Evolutionary conservation across 371 early-diverging fungal species (phyloP), one percentile per base, ranked within the genome.

Genomic region (Apophysomyces elegans): DNA sequence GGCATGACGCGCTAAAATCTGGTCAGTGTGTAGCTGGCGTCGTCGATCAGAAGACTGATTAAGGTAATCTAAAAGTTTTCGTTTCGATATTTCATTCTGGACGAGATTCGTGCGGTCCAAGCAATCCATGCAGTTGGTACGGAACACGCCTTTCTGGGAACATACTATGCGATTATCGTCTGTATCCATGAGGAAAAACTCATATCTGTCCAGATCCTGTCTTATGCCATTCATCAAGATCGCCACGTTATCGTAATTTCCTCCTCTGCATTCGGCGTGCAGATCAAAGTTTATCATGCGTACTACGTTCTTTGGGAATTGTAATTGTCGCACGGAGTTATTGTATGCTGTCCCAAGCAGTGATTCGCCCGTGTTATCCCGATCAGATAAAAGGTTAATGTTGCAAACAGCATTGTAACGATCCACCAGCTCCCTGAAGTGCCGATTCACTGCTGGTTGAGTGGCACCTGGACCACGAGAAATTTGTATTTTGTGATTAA

Each of bases 61-160:
- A 35, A 90, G 32, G 70, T 76, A 86, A 32, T 68, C 60, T 8
- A 67, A 56, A 2, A 86, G 41, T 1, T 79, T 72, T n/a, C 62
- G 59, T 12, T 78, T 72, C 16, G 88, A 86, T 8, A 90, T 76
- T 41, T 84, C 87, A 62, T 81, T 86, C 67, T 90, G 90, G 6
- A 88, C 88, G n/a, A 90, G 80, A 44, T 90, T 90, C 36, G 90
- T 90, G 18, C 99, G 80, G 76, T 99, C 99, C 56, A 99, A 77
- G 70, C 99, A 99, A 76, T 99, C 99, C 70, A 99, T 80, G 71
- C 99, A 99, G 69, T 99, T 99, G 1, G 95, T 94, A 2, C 97
- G 84, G 65, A 95, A 87, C 1, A 94, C 90, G 7, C 96, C 97
- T 4, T 84, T 78, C 68, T 97, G 98, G 3, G 72, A 72, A 37